Evolutionary conservation across 257 asterid species (phyloP), one percentile per base, ranked within the genome.

Genomic region (Hygrophila difformis): DNA sequence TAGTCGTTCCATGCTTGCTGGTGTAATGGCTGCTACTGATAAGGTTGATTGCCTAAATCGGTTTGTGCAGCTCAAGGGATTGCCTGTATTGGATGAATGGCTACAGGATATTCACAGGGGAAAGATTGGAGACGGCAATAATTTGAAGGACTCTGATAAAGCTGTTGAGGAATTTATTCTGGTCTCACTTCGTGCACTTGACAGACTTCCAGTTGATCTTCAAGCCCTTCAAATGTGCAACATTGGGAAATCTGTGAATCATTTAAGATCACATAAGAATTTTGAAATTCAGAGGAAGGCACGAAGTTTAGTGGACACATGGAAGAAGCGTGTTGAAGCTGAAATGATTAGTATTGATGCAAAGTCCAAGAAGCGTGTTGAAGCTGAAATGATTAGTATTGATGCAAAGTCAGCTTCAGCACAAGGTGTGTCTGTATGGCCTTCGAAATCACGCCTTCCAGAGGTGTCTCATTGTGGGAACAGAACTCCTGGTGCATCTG

Each of bases 311-410:
- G 86, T 77, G 33, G 82, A 73, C 55, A 73, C 78, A 7, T 77
- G 86, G 86, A 77, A 77, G 69, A 77, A 77, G 62, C 74, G 79
- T 3, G 86, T 77, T 7, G 82, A 73, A 55, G 76, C 78, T 37
- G 86, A 77, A 70, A 73, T 76, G 84, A 76, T 55, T 18, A 44
- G 62, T 24, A 58, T 59, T 15, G 87, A 77, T 37, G 68, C 75
- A 15, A 67, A 76, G 39, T 55, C 78, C n/a, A 77, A 77, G 69
- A 77, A 77, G 62, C 74, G 79, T 3, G 86, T 77, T 7, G 82
- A 73, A 55, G 76, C 78, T 37, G 86, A 77, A 70, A 73, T 76
- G 84, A 76, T 55, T 18, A 44, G 62, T 24, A 58, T 59, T 15
- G 87, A 77, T 37, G 68, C 75, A 15, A 67, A 76, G 39, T 55